These are phyloP conservation scores for Trichoderma cornu-damae DNA, from an alignment of 2,329 filamentous ascomycete species.

Conservation along the genomic window DNA sequence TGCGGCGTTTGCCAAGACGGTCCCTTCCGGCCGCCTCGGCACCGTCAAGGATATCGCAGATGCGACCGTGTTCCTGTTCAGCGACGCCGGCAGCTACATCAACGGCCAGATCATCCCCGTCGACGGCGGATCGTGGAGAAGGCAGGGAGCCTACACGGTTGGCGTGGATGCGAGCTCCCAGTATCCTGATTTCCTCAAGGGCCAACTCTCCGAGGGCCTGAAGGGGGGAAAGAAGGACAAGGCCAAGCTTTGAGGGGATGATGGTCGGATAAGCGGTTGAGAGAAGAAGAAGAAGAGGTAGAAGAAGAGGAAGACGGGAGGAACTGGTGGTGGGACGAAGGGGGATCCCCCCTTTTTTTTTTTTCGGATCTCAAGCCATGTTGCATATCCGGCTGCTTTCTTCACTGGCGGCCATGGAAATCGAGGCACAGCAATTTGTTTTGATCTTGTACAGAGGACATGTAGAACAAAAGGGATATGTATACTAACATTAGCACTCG, in stretches of 20 bases:
- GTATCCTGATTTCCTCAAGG: conserved; percentile 49
- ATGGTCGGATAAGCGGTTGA: background rate
- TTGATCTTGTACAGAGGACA: background rate
- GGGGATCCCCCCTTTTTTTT: too few relatives aligned
- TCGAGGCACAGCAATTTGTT: background rate
- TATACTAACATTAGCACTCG: too few relatives aligned
- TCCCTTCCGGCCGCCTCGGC: conserved; percentile 74
- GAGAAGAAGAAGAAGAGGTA: background rate
- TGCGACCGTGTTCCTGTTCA: conserved; percentile 84
- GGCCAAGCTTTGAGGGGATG: conserved; percentile 36
- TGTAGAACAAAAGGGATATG: background rate
- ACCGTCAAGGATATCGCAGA: conserved; percentile 85
- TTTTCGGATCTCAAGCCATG: background rate
- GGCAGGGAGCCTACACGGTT: conserved; percentile 43
- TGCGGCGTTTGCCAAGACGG: conserved; percentile 36
- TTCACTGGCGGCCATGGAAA: background rate
- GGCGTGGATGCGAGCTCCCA: conserved; percentile 44
- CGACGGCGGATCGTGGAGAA: conserved; percentile 56
- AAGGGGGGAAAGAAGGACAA: conserved; percentile 33
- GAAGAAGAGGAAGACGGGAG: background rate
- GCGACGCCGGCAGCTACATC: conserved; percentile 78
- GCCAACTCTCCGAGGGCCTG: conserved; percentile 29
- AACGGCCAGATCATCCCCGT: conserved; percentile 78
- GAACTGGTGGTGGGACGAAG: background rate
- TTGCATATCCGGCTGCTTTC: background rate